Percentiles rank a stretch among this genome's conserved stretches.
phyloP scores from a whole-genome alignment of 331 rosid species.

The Malus hybrid region DNA sequence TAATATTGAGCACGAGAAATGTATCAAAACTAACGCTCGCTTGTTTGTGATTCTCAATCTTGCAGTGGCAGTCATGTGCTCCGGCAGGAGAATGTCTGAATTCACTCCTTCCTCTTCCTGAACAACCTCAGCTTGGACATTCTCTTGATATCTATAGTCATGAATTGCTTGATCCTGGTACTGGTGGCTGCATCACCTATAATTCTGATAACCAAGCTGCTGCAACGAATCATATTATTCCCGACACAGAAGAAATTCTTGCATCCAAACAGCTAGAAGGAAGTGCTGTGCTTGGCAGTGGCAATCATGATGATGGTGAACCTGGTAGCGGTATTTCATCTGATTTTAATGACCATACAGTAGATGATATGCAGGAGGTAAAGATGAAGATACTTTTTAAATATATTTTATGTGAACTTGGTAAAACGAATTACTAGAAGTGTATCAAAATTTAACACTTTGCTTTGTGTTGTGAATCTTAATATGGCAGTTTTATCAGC shows the following conservation, averaged over 20 bases:
- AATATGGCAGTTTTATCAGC: too few species aligned
- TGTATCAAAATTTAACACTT: too few species aligned
- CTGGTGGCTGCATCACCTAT: neutral
- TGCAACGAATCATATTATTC: neutral
- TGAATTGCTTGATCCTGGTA: neutral
- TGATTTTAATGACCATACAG: neutral
- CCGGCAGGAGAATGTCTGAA: neutral
- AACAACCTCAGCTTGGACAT: neutral
- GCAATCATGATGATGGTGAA: neutral
- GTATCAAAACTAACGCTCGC: neutral
- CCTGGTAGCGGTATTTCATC: neutral
- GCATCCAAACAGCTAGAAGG: too few species aligned
- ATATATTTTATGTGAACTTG: too few species aligned
- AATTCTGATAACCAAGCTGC: neutral
- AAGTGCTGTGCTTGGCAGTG: neutral
- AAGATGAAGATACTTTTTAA: too few species aligned
- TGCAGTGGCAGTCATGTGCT: neutral
- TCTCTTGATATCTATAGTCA: neutral
- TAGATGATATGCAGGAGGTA: too few species aligned
- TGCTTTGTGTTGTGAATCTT: too few species aligned
- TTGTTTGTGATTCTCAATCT: neutral
- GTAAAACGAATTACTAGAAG: too few species aligned
- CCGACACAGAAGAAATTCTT: too few species aligned
- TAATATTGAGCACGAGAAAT: neutral
- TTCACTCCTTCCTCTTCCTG: neutral